Evolutionary conservation across 768 basidiomycete genomes (phyloP).

Genomic region (Serendipita indica): DNA sequence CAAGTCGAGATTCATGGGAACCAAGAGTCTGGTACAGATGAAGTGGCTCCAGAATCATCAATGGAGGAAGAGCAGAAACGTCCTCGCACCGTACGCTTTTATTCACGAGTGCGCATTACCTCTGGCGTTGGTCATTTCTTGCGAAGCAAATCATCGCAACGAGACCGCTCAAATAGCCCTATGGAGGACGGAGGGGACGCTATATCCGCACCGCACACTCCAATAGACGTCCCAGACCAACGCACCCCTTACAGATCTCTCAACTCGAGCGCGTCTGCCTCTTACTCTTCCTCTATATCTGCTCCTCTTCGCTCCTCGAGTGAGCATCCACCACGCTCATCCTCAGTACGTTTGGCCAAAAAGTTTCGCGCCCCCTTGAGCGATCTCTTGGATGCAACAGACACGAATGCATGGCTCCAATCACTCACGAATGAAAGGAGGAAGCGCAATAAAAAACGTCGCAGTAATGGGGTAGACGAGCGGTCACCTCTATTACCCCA

Average conservation of each 20-base stretch:
- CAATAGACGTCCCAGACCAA: constrained; percentile 13
- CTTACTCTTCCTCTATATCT: constrained; percentile 68
- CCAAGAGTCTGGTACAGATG: too few species aligned
- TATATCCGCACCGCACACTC: background rate
- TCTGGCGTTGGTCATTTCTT: constrained; percentile 45
- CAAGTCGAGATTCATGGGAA: too few species aligned
- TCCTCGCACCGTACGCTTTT: constrained; percentile 39
- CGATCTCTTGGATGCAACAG: constrained; percentile 14
- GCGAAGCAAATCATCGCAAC: constrained; percentile 13
- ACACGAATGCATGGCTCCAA: constrained; percentile 16
- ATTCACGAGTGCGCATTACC: constrained; percentile 62
- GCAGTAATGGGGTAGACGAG: background rate
- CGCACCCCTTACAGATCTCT: background rate
- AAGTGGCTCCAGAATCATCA: background rate
- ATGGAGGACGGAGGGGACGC: background rate
- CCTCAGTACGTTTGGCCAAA: constrained; percentile 49
- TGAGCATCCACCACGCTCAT: constrained; percentile 37
- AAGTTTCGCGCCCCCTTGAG: constrained; percentile 18
- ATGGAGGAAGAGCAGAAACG: background rate
- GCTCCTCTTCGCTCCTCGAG: constrained; percentile 50
- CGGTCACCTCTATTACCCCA: background rate
- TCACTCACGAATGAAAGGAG: background rate
- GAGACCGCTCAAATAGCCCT: background rate
- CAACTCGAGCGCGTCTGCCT: constrained; percentile 37
- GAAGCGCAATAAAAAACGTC: background rate